Evolutionary conservation across 495 filamentous ascomycete genomes (phyloP).

Genomic region (Xylaria palmicola): DNA sequence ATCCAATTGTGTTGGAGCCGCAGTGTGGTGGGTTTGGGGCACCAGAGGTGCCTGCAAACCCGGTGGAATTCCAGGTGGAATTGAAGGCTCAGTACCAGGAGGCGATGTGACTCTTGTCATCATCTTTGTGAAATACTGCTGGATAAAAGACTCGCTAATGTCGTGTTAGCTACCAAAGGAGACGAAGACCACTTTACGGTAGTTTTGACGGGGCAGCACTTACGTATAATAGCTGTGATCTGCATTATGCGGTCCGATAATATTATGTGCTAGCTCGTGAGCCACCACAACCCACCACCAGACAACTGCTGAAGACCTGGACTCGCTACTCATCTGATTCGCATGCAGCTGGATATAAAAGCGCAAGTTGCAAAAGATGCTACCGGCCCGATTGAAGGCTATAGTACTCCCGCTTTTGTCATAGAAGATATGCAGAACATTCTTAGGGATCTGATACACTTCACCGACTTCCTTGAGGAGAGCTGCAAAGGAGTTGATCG

Average conservation of each 20-base stretch:
- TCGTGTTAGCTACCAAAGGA: constrained; percentile 9
- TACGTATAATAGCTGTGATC: constrained; percentile 85
- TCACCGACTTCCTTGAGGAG: constrained; percentile 67
- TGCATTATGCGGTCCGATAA: constrained; percentile 74
- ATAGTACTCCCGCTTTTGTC: constrained; percentile 77
- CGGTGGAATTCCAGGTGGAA: not conserved
- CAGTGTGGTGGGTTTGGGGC: not conserved
- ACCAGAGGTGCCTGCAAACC: not conserved
- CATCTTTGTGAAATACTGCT: constrained; percentile 50
- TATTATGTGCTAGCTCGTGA: constrained; percentile 93
- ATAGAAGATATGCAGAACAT: constrained; percentile 80
- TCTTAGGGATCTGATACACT: constrained; percentile 64
- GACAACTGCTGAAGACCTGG: constrained; percentile 63
- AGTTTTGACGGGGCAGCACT: constrained; percentile 25
- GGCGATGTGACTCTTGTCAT: constrained; percentile 38
- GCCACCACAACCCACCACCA: constrained; percentile 94
- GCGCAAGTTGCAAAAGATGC: constrained; percentile 89
- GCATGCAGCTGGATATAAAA: constrained; percentile 82
- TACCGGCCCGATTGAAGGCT: constrained; percentile 85
- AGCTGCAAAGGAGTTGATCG: constrained; percentile 68
- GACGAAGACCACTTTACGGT: too few species aligned
- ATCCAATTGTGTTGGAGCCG: not conserved
- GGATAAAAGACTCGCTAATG: constrained; percentile 49
- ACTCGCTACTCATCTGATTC: constrained; percentile 35
- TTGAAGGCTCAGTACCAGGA: not conserved